These are phyloP conservation scores for Theobroma grandiflorum DNA, from an alignment of 441 rosid genomes.

Conservation along the genomic window DNA sequence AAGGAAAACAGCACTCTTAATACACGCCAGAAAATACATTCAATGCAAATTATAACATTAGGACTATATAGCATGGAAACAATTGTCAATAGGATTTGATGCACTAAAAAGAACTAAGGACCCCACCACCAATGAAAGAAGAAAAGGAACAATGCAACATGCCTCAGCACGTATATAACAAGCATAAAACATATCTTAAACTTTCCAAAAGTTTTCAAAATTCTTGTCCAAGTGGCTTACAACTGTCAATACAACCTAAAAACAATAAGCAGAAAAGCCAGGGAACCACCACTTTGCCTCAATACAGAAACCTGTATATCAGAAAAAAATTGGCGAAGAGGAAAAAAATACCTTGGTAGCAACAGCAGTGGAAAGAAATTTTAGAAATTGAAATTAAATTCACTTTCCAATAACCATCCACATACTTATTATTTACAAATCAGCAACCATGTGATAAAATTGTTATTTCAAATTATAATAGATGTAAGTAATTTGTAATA, in stretches of 20 bases:
- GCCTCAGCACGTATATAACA: neutral
- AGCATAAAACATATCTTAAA: neutral
- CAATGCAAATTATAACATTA: constrained; percentile 11
- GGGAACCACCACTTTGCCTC: constrained; percentile 2
- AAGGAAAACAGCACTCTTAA: constrained; percentile 11
- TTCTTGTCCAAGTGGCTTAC: neutral
- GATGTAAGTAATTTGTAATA: constrained; percentile 36
- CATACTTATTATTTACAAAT: neutral
- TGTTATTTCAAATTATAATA: constrained; percentile 7
- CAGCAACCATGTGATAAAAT: neutral
- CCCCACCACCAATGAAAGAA: neutral
- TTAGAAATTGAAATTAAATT: neutral
- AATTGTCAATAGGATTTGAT: constrained; percentile 1
- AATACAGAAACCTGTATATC: neutral
- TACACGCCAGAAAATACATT: neutral
- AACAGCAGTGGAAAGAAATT: neutral
- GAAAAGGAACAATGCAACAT: neutral
- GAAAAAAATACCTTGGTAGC: neutral
- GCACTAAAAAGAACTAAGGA: neutral
- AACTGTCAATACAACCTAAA: constrained; percentile 4
- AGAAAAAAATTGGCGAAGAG: neutral
- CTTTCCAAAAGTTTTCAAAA: neutral
- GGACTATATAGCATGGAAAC: constrained; percentile 18
- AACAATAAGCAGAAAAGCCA: neutral
- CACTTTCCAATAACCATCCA: neutral